A percentile compares a stretch with the other conserved stretches of the same genome.
phyloP scores from a whole-genome alignment of 2,329 filamentous ascomycete species.

The Xylariaceae sp. region DNA sequence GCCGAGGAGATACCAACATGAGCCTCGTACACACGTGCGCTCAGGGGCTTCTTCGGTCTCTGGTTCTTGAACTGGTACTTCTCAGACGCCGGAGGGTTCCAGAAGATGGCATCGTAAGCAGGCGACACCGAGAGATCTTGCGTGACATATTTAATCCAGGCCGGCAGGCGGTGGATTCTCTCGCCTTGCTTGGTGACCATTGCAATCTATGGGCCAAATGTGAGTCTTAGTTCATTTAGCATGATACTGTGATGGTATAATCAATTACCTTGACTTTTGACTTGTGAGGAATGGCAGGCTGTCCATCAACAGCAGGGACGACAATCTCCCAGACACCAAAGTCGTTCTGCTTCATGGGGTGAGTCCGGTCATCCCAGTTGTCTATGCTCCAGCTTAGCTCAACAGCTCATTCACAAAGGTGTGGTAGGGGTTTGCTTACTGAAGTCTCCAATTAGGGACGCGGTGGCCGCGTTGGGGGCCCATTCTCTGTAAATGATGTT shows the following conservation, averaged over 20 bases:
- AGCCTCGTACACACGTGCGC: slow-evolving; percentile 94
- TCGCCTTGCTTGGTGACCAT: slow-evolving; percentile 75
- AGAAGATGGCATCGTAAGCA: slow-evolving; percentile 91
- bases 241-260: not conserved
- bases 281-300: slow-evolving; percentile 80
- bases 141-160: slow-evolving; percentile 96
- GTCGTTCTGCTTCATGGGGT: slow-evolving; percentile 79
- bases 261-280: slow-evolving; percentile 85
- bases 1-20: slow-evolving; percentile 96
- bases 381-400: slow-evolving; percentile 48
- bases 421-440: slow-evolving; percentile 53
- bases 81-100: slow-evolving; percentile 79
- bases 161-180: slow-evolving; percentile 79
- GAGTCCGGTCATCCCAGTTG: slow-evolving; percentile 76
- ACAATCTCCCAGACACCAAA: slow-evolving; percentile 85
- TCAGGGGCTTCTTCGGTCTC: slow-evolving; percentile 75
- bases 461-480: slow-evolving; percentile 83
- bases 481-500: slow-evolving; percentile 92
- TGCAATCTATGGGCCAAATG: slow-evolving; percentile 57
- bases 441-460: slow-evolving; percentile 89
- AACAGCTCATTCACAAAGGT: not conserved
- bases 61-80: slow-evolving; percentile 80
- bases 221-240: not conserved
- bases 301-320: slow-evolving; percentile 66
- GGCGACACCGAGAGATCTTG: slow-evolving; percentile 87